Base-by-base conservation (phyloP, 1,284 basidiomycete genomes). In the Irpex rosettiformis region DNA sequence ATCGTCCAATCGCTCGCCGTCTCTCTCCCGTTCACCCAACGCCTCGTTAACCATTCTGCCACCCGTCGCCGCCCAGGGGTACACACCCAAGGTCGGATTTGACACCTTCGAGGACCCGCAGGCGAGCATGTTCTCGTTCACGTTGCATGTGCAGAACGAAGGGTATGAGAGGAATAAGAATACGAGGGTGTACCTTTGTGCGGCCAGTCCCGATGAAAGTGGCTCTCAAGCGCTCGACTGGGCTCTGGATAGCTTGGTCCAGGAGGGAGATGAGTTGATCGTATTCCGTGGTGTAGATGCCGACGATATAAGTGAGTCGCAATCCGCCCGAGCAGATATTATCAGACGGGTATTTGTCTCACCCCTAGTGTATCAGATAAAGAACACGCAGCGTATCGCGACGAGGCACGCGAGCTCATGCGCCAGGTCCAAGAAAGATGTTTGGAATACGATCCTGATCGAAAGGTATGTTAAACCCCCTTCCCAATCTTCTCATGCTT, bases 201-300 rank as follows among this genome's bases (percentile, higher is more conserved):
- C 95, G 0, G 84, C 93, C 0, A 94, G 93, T 54, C 81, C 89
- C 0, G 96, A 98, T 67, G 93, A 96, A 74, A 91, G 88, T 61
- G 94, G 94, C 0, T 74, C 78, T 10, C 85, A 93, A 66, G 94
- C 94, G 0, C 76, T 97, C 16, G 92, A 96, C 61, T 97, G 94
- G 95, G 80, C 88, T 43, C 82, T 98, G 63, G 92, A 95, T 67
- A 81, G 83, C 54, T 79, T 98, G 7, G 87, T 91, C 7, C 93
- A 96, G 73, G 94, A 98, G 64, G 93, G 93, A 3, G 96, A 98
- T 71, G 96, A 98, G 73, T 78, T 98, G 27, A 88, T 99, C 57
- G 91, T 98, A 3, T 91, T 94, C 59, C 79, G 96, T 43, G 95
- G 97, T 1, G 85, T 96, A 21, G 94, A 96, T 64, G 81, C 88